Evolutionary conservation across 2,329 filamentous ascomycete species (phyloP), one percentile per base, ranked within the genome.

Genomic region (Fusarium praegraminearum): DNA sequence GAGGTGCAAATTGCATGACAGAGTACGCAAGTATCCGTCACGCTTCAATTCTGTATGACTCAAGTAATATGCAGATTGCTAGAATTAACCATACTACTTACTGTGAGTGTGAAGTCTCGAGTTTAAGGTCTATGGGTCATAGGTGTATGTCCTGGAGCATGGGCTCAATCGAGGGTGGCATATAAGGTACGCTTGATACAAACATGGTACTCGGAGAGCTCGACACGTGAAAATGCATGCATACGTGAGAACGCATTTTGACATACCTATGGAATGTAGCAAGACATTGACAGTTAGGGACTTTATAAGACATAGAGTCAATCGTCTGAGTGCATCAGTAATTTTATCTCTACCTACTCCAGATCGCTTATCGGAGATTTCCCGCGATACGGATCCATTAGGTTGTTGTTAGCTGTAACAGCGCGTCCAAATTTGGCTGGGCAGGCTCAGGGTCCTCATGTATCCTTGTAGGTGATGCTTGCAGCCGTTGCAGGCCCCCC

Each of bases 341-440:
- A 18, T 38, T 38, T 43, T 24, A 43, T 45, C 53, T 44, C 26
- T 64, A 26, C 11, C 26, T 64, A 26, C 11, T 35, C 24, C 61
- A 61, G 62, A 65, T 65, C 62, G 65, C 72, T 74, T 73, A 74
- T 74, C 72, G 72, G 72, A 65, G 68, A 74, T 74, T 74, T 74
- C 60, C 71, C 73, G 41, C 32, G 53, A 40, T 51, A 51, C 33
- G 50, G 33, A 57, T 49, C 57, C 36, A 43, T 49, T 28, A 57
- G 26, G 24, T 41, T 51, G 47, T 50, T 50, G 49, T 51, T 51
- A 40, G 49, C 22, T 62, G 57, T 57, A 49, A 28, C 61, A 63
- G 18, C 36, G 32, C 36, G 35, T 46, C 50, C 36, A 35, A 59
- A 60, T 63, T 62, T 32, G 56, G 51, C 65, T 57, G 61, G 53